Percentiles rank a stretch among this genome's conserved stretches.
Conservation (phyloP, 176 grass and related monocot species). For the Echinochloa phyllopogon region DNA sequence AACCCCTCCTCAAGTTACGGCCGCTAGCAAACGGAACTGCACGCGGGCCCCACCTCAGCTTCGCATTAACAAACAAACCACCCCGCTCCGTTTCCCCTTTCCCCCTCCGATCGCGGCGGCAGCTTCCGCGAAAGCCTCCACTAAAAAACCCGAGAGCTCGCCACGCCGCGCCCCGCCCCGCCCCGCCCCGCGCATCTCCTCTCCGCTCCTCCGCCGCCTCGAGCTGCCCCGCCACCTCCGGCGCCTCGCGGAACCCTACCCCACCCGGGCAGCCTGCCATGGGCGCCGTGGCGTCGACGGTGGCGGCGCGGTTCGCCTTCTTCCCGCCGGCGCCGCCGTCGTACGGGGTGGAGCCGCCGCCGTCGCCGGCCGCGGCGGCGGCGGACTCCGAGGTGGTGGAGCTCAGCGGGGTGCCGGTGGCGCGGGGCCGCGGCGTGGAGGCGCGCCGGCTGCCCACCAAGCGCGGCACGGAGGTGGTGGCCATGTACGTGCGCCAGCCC, state of each 20-base stretch:
- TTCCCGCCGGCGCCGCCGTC: slow-evolving; percentile 85
- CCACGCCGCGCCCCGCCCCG: background rate
- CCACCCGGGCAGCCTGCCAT: slow-evolving; percentile 34
- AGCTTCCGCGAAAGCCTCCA: slow-evolving; percentile 53
- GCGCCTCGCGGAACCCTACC: background rate
- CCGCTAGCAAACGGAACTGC: background rate
- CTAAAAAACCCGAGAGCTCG: slow-evolving; percentile 47
- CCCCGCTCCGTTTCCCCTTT: slow-evolving; percentile 13
- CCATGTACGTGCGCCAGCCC: slow-evolving; percentile 80
- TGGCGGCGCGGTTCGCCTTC: slow-evolving; percentile 87
- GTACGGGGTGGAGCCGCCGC: slow-evolving; percentile 64
- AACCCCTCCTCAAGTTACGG: background rate
- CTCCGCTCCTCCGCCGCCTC: background rate
- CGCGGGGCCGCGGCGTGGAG: slow-evolving; percentile 65
- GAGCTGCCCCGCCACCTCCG: background rate
- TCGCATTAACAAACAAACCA: background rate
- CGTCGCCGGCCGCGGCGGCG: slow-evolving; percentile 31
- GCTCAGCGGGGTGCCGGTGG: slow-evolving; percentile 56
- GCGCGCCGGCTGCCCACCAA: slow-evolving; percentile 71
- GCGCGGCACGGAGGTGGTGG: slow-evolving; percentile 74
- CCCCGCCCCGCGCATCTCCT: background rate
- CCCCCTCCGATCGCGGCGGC: slow-evolving; percentile 46
- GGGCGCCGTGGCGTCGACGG: slow-evolving; percentile 82
- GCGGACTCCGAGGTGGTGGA: slow-evolving; percentile 54
- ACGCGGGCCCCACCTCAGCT: background rate